Percentiles rank a stretch among this genome's conserved stretches.
Evolutionary conservation across 352 stramenopile genomes (phyloP).

Genomic region (Phytophthora sansomeana): DNA sequence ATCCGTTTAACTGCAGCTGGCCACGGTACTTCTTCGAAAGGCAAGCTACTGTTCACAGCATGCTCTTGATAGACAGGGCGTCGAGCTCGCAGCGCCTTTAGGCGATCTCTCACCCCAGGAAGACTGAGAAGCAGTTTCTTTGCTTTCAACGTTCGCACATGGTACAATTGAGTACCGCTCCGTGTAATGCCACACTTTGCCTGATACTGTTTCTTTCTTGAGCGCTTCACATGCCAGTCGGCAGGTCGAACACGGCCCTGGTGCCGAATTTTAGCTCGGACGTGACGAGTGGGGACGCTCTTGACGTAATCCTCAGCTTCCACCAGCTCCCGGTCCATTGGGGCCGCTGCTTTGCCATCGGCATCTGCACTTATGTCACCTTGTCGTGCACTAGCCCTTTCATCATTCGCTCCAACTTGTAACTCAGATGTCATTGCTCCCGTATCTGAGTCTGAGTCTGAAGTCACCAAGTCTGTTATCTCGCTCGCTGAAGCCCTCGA

Average conservation of each 20-base stretch:
- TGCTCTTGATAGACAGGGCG: background rate
- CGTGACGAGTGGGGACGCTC: no score
- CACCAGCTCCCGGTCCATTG: no score
- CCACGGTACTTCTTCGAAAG: slow-evolving; percentile 2
- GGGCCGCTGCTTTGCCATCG: no score
- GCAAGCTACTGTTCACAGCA: background rate
- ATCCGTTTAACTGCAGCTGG: background rate
- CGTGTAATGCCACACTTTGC: background rate
- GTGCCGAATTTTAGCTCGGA: slow-evolving; percentile 3
- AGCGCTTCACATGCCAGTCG: background rate
- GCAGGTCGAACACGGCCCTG: background rate
- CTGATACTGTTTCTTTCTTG: background rate
- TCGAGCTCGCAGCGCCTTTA: background rate
- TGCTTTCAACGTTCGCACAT: background rate
- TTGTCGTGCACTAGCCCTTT: no score
- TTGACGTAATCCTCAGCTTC: no score
- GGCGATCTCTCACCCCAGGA: background rate
- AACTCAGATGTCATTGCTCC: no score
- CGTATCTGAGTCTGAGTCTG: no score
- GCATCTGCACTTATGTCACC: no score
- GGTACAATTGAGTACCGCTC: background rate
- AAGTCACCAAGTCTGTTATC: no score
- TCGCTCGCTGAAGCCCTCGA: no score
- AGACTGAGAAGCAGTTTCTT: background rate
- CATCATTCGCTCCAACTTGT: no score